A percentile compares a stretch with the other conserved stretches of the same genome.
phyloP scores from a whole-genome alignment of 306 rosid species.

The Quercus bicolor region DNA sequence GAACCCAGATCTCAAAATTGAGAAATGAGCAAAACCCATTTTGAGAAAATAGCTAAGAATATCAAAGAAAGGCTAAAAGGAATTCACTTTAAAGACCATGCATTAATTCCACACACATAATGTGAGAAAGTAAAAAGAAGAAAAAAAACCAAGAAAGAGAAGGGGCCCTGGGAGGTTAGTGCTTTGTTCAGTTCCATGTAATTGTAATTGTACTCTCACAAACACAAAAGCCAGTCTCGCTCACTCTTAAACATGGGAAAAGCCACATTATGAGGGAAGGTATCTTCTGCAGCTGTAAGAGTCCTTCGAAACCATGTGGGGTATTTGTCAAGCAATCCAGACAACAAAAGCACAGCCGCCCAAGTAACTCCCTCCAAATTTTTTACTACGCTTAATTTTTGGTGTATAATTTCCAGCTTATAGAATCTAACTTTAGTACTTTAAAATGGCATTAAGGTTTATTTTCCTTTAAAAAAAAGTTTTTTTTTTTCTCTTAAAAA shows the following conservation, averaged over 20 bases:
- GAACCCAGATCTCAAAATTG: constrained; percentile 55
- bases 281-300: constrained; percentile 63
- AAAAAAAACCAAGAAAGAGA: constrained; percentile 23
- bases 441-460: no score
- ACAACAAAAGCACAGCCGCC: constrained; percentile 17
- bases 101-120: constrained; percentile 29
- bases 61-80: constrained; percentile 18
- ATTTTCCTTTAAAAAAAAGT: no score
- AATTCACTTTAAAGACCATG: constrained; percentile 31
- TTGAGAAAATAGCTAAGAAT: constrained; percentile 11
- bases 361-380: constrained; percentile 13
- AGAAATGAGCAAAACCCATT: constrained; percentile 36
- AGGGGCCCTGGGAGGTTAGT: constrained; percentile 20
- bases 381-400: neutral
- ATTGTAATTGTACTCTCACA: constrained; percentile 19
- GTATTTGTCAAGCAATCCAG: constrained; percentile 32
- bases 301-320: constrained; percentile 52
- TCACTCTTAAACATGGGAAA: constrained; percentile 42
- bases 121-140: constrained; percentile 21
- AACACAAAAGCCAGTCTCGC: constrained; percentile 17
- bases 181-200: neutral
- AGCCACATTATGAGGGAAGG: constrained; percentile 84
- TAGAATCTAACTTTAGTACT: neutral
- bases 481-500: no score
- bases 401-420: neutral